Conservation (phyloP, 2,329 filamentous ascomycete genomes). For the Calonectria fujianensis region DNA sequence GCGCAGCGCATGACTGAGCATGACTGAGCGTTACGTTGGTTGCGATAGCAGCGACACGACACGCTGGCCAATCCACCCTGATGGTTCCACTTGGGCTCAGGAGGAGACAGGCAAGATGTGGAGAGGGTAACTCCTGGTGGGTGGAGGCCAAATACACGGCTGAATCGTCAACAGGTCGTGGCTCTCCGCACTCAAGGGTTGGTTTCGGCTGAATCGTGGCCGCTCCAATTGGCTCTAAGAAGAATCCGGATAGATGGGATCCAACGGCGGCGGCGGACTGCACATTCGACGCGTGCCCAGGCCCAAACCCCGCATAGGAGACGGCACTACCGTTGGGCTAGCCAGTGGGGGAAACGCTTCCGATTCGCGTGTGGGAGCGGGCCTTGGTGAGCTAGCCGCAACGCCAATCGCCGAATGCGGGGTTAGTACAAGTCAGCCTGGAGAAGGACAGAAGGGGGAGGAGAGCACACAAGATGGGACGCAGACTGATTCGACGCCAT, state of each 20-base stretch:
- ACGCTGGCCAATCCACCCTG: constrained; percentile 1
- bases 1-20: neutral
- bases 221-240: constrained; percentile 1
- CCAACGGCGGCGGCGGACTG: neutral
- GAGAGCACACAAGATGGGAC: neutral
- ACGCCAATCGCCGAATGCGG: constrained; percentile 1
- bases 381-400: neutral
- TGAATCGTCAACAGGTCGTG: neutral
- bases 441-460: neutral
- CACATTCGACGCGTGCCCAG: neutral
- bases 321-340: constrained; percentile 12
- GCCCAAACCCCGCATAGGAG: constrained; percentile 3
- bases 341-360: constrained; percentile 11
- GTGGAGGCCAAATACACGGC: neutral
- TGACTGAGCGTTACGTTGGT: neutral
- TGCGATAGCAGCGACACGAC: neutral
- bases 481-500: neutral
- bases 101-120: neutral
- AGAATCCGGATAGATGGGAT: neutral
- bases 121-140: neutral
- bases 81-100: neutral
- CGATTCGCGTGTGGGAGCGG: constrained; percentile 9
- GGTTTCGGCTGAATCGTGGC: neutral
- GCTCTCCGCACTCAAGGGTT: neutral
- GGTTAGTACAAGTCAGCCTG: neutral